Base-by-base conservation (phyloP, 345 rosid species). In the Boechera stricta region DNA sequence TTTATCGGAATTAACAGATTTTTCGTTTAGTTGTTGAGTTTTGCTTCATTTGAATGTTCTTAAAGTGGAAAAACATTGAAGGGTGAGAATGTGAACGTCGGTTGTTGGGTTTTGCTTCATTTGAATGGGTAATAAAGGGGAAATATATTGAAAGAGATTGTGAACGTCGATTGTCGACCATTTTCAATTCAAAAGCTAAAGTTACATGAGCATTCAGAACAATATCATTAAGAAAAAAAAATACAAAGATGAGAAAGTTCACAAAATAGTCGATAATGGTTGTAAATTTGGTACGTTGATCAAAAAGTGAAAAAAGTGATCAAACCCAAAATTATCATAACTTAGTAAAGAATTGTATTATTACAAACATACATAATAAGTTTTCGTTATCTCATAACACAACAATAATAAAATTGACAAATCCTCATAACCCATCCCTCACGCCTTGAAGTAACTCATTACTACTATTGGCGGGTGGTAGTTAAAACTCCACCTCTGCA, bases 401-500 rank as follows among this genome's bases (percentile, higher is more conserved):
- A 51, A 61, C 2, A 75, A 58, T 6, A 75, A 38, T 4, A 61
- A 31, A 61, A 42, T 15, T 29, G 35, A 49, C 6, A 61, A 51
- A 53, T 21, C 45, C 38, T 47, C 18, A 18, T 15, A 68, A 61
- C 55, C 65, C 18, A 56, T 55, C 65, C 53, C 65, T 38, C 53
- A 49, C 29, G 16, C n/a, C 47, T 68, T 49, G 18, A 51, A 51
- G 9, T 51, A 38, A 57, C 60, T 52, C 31, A n/a, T 57, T n/a
- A 67, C 69, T 68, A 67, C 69, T 68, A 74, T 33, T 71, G 71
- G 77, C 77, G 72, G 77, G 67, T 48, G 72, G 81, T 71, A 71
- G 80, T 69, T 69, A 71, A 38, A 71, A 65, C 76, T 72, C 81
- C 73, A 66, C 67, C 68, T 65, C 72, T 64, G 77, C 76, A 51